Base-by-base conservation (phyloP, 306 rosid species). In the Malus asiatica region DNA sequence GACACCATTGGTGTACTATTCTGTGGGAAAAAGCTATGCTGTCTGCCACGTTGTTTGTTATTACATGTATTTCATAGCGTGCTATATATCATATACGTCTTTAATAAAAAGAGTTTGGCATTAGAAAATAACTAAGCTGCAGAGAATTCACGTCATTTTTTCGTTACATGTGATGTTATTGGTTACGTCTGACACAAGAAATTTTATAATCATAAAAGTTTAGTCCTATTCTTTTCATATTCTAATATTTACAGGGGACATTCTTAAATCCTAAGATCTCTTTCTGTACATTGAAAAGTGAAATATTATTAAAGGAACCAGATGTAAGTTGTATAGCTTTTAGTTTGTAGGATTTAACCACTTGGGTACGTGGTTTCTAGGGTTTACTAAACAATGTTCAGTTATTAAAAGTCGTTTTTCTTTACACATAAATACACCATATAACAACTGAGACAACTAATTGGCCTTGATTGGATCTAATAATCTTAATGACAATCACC, bases 221-320 rank as follows among this genome's bases (percentile, higher is more conserved):
- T 32, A 16, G 23, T 0, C 0, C 0, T 19, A 5, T 0, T 19
- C 0, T 22, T 5, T 52, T 2, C 5, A 3, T n/a, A 55, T 55
- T 57, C 12, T 57, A 13, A 38, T 14, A 35, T 3, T 14, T 1
- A 4, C 4, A 4, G 27, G 0, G 0, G 2, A 58, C 15, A 72
- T 72, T 38, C 18, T 8, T 0, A 22, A 27, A 38, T 13, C 14
- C 27, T 15, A 33, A 15, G 0, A 20, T 19, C 45, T 66, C 1
- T 0, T 18, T 18, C 0, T 5, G 8, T 3, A 7, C 10, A 11
- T 32, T 32, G 2, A 8, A 57, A 55, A 57, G 0, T 14, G 33
- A 58, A 11, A 20, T 25, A 52, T 10, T 71, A 71, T 19, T 11
- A 44, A 58, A 23, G 16, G 25, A 6, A 5, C 8, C 5, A 67